Conservation (phyloP, 768 basidiomycete species). For the Kwoniella mangroviensis region DNA sequence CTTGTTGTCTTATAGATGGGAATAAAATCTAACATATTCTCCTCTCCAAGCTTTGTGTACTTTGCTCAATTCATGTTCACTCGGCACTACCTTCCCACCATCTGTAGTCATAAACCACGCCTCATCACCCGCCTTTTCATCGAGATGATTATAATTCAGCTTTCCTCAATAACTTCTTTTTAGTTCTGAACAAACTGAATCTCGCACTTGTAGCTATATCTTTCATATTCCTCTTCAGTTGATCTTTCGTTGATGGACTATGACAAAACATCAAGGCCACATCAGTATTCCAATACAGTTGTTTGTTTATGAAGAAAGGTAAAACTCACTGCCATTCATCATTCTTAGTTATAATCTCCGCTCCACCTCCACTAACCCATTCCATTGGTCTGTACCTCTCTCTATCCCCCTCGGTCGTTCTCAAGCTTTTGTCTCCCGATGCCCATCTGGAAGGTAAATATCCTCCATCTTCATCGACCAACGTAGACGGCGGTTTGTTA, state of each 20-base stretch:
- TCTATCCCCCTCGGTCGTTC: conserved; percentile 50
- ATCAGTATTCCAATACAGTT: no score
- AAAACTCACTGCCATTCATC: conserved; percentile 58
- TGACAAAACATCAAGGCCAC: neutral
- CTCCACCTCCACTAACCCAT: conserved; percentile 44
- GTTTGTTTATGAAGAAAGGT: no score
- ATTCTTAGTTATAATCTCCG: conserved; percentile 40
- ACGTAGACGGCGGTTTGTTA: conserved; percentile 30
- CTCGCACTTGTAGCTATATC: conserved; percentile 51
- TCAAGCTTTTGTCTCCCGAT: conserved; percentile 47
- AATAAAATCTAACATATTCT: no score
- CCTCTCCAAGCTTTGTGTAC: no score
- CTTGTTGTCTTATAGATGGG: no score
- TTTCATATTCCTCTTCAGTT: conserved; percentile 54
- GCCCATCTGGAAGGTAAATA: conserved; percentile 56
- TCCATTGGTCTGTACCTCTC: conserved; percentile 56
- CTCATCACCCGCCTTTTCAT: no score
- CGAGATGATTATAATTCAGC: conserved; percentile 26
- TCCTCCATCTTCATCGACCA: conserved; percentile 48
- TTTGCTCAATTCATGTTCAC: no score
- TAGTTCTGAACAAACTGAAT: conserved; percentile 53
- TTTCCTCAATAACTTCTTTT: conserved; percentile 55
- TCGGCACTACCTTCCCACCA: no score
- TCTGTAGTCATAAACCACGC: no score
- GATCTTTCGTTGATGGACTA: conserved; percentile 38